A percentile compares a stretch with the other conserved stretches of the same genome.
phyloP scores from a whole-genome alignment of 345 rosid genomes.

The Citrus cavaleriei region DNA sequence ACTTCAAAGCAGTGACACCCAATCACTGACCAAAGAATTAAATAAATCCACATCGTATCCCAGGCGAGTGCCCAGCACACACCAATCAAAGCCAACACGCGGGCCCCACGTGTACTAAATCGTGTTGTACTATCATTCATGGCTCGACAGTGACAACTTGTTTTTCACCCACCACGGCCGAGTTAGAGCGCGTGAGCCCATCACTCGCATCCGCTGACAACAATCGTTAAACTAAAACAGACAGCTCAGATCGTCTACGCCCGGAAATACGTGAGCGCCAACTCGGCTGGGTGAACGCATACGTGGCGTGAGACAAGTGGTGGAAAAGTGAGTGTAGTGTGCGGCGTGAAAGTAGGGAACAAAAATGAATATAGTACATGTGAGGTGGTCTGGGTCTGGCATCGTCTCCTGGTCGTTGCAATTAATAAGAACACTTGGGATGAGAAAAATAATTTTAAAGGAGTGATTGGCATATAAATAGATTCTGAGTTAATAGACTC shows the following conservation, averaged over 20 bases:
- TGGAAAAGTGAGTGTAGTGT: neutral
- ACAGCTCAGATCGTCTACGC: conserved; percentile 8
- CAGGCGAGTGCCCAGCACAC: conserved; percentile 4
- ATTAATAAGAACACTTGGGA: conserved; percentile 27
- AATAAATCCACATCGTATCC: conserved; percentile 21
- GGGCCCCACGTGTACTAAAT: conserved; percentile 6
- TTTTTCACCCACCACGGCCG: neutral
- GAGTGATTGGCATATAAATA: conserved; percentile 20
- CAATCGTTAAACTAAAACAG: conserved; percentile 20
- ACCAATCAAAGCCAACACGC: conserved; percentile 14
- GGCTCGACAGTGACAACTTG: conserved; percentile 9
- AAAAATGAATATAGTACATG: neutral
- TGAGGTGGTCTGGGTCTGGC: conserved; percentile 12
- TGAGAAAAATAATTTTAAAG: conserved; percentile 12
- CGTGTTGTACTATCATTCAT: conserved; percentile 11
- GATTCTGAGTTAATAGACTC: neutral
- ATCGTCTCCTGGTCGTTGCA: conserved; percentile 24
- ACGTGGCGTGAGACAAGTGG: conserved; percentile 3
- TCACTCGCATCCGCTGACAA: conserved; percentile 20
- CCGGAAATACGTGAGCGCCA: neutral
- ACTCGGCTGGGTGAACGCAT: neutral
- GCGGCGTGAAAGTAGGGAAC: conserved; percentile 8
- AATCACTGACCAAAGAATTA: conserved; percentile 30
- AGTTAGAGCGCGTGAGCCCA: conserved; percentile 19
- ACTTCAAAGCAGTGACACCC: conserved; percentile 26